Evolutionary conservation across 2,329 filamentous ascomycete species (phyloP), one percentile per base, ranked within the genome.

Genomic region (Curvularia hawaiiensis): DNA sequence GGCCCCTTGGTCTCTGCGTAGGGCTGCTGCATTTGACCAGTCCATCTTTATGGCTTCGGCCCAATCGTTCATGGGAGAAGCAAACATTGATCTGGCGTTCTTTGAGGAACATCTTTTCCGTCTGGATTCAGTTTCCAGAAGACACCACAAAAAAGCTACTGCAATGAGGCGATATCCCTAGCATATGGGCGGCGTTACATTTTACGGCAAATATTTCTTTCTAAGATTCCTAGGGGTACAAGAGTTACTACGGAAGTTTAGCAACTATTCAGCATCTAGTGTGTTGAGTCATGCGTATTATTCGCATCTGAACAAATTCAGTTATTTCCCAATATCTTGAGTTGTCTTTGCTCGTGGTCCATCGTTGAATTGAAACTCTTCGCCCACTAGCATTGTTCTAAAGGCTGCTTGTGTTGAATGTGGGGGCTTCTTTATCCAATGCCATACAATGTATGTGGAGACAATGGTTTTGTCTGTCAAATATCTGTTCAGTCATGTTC

Each of bases 1-100:
- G 72, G 73, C 8, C 70, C 74, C 0, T 41, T 75, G 33, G 50
- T 69, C n/a, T 69, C 69, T 8, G 57, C 61, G 40, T 69, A 63
- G 56, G 12, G 40, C 24, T 30, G 16, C 26, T 16, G 39, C 11
- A 20, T 4, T 44, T 18, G 33, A 38, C n/a, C 24, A 16, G 24
- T 39, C 33, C 10, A 39, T 39, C 5, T 28, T 14, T 18, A 24
- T 12, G 47, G 47, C 33, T 39, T 49, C 47, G 33, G 47, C 33
- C 47, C 12, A 22, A n/a, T 22, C 20, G 11, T 24, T 49, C 3
- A 33, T 50, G 39, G 38, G 22, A 18, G 18, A 35, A 35, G 38
- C 18, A 38, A 48, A 44, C 31, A 54, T 24, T n/a, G 38, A 26
- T 35, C 31, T 40, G 52, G 38, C 44, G 45, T 54, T 44, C 26